Evolutionary conservation across 1,139 yeast species (phyloP).

Genomic region (Saccharomyces hybrid): DNA sequence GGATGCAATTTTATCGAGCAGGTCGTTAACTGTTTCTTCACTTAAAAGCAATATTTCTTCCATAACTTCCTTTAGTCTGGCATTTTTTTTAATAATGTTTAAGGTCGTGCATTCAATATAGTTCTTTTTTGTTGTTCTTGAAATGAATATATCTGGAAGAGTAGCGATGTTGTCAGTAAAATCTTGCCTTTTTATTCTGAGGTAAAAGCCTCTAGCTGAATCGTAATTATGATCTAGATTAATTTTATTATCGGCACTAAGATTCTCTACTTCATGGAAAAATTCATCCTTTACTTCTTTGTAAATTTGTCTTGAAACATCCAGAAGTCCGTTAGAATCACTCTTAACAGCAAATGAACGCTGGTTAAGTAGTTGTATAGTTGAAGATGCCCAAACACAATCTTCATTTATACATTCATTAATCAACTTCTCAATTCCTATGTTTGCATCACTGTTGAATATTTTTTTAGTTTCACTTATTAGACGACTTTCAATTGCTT

Average conservation of each 20-base stretch:
- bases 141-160: slow-evolving; percentile 35
- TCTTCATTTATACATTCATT: slow-evolving; percentile 35
- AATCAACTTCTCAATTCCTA: slow-evolving; percentile 25
- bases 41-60: slow-evolving; percentile 38
- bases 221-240: slow-evolving; percentile 35
- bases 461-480: slow-evolving; percentile 32
- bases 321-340: slow-evolving; percentile 42
- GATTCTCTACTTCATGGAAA: slow-evolving; percentile 20
- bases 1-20: slow-evolving; percentile 27
- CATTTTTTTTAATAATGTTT: slow-evolving; percentile 37
- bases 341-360: slow-evolving; percentile 39
- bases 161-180: slow-evolving; percentile 7
- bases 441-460: slow-evolving; percentile 26
- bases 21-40: slow-evolving; percentile 34
- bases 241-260: slow-evolving; percentile 25
- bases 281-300: slow-evolving; percentile 36
- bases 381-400: slow-evolving; percentile 37
- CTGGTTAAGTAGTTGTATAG: slow-evolving; percentile 39
- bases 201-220: slow-evolving; percentile 35
- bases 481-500: slow-evolving; percentile 13
- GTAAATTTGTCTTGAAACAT: slow-evolving; percentile 39
- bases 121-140: slow-evolving; percentile 30
- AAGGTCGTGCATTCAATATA: slow-evolving; percentile 38
- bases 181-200: slow-evolving; percentile 28
- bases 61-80: slow-evolving; percentile 36